These are phyloP conservation scores for Amylostereum chailletii DNA, from an alignment of 1,284 basidiomycete species.

Conservation along the genomic window DNA sequence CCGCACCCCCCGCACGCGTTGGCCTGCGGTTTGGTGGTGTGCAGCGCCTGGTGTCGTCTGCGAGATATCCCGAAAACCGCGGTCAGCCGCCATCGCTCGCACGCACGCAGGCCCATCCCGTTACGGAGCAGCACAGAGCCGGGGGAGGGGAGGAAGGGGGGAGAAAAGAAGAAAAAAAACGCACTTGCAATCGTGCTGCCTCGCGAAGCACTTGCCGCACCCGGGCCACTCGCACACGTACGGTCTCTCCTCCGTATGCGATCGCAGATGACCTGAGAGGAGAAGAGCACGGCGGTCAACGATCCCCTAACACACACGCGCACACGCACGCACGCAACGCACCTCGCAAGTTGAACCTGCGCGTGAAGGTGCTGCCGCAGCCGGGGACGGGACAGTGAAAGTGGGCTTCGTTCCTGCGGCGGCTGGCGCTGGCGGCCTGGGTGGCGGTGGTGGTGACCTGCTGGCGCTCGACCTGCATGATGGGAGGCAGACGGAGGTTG, in stretches of 20 bases:
- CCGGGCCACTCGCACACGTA: slow-evolving; percentile 91
- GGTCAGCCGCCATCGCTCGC: slow-evolving; percentile 7
- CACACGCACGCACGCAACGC: slow-evolving; percentile 12
- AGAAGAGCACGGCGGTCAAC: slow-evolving; percentile 6
- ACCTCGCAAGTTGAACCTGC: slow-evolving; percentile 80
- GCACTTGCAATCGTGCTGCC: slow-evolving; percentile 94
- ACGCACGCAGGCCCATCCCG: neutral
- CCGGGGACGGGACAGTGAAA: slow-evolving; percentile 93
- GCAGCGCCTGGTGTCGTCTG: slow-evolving; percentile 81
- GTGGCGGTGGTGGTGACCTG: slow-evolving; percentile 95
- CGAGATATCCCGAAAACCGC: slow-evolving; percentile 9
- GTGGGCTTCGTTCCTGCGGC: slow-evolving; percentile 83
- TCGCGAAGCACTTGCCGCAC: slow-evolving; percentile 89
- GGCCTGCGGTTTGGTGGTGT: slow-evolving; percentile 74
- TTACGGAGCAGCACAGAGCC: neutral
- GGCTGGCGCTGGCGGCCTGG: slow-evolving; percentile 83
- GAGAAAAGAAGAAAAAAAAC: slow-evolving; percentile 22
- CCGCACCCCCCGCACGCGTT: slow-evolving; percentile 90
- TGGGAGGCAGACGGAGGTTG: slow-evolving; percentile 53
- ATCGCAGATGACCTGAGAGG: slow-evolving; percentile 79
- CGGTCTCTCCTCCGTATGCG: slow-evolving; percentile 93
- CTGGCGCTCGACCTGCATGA: slow-evolving; percentile 82
- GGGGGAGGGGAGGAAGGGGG: slow-evolving; percentile 8
- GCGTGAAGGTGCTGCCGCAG: slow-evolving; percentile 91
- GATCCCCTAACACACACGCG: too few species aligned